Evolutionary conservation across 495 filamentous ascomycete species (phyloP), one percentile per base, ranked within the genome.

Genomic region (Saxophila tyrrhenica): DNA sequence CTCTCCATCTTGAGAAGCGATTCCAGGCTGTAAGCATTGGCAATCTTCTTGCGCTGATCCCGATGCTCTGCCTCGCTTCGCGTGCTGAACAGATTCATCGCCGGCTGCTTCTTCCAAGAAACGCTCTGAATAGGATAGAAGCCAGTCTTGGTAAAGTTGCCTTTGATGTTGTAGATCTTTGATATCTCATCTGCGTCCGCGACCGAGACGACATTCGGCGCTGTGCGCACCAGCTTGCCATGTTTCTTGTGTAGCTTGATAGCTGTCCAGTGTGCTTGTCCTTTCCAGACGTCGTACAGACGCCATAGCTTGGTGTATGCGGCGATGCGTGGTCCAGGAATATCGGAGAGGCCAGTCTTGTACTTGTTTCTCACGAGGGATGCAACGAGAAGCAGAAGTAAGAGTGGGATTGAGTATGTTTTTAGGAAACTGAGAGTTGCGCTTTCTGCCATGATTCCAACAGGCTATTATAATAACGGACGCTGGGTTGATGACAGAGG

Each of bases 221-320:
- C 70, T 25, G 69, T 71, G 0, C 73, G 63, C 8, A 78, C 70
- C 39, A 74, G 68, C 29, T 67, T 65, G 0, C 76, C 74, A 62
- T 77, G 71, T 46, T 69, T 64, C n/a, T 64, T 15, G 55, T 79
- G 76, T 1, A 76, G 66, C 0, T 61, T 55, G 10, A 70, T 58
- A 3, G 55, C 61, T 10, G 53, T 62, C 5, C 56, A 48, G n/a
- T 72, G 70, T 9, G 67, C 64, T 41, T 65, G 52, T 10, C 69
- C 68, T 25, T 66, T 64, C 60, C 64, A 68, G 3, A 69, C 69
- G 21, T 63, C 61, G 35, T 63, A 48, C 0, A 70, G 44, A n/a
- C 67, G 65, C 64, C 70, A 73, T 8, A 72, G 44, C 22, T 64
- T 53, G 23, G 68, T 69, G 39, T 64, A 67, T 23, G 63, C 63